Evolutionary conservation across 352 stramenopile species (phyloP).

Genomic region (Phytophthora sansomeana): DNA sequence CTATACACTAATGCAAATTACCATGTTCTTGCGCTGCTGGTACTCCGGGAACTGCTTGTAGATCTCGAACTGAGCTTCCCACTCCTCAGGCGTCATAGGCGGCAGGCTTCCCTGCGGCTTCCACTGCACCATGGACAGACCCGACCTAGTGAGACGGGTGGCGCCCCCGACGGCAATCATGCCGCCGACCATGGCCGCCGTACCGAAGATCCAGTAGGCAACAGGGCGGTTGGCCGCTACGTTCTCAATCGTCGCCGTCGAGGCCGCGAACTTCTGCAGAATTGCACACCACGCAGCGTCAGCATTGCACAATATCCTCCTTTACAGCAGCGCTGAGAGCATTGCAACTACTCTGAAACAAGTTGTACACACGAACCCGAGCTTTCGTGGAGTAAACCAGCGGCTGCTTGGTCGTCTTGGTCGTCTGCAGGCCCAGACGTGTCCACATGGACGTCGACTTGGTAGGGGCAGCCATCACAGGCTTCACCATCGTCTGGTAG

Average conservation of each 20-base stretch:
- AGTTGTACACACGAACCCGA: conserved; percentile 47
- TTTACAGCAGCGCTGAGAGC: conserved; percentile 8
- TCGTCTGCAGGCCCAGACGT: conserved; percentile 38
- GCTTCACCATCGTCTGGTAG: conserved; percentile 73
- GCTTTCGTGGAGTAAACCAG: conserved; percentile 79
- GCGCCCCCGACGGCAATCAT: conserved; percentile 98
- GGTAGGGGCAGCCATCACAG: conserved; percentile 27
- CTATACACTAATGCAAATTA: conserved; percentile 34
- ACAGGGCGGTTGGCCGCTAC: conserved; percentile 86
- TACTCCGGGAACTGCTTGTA: conserved; percentile 99
- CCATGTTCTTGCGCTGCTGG: conserved; percentile 94
- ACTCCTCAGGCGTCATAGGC: conserved; percentile 93
- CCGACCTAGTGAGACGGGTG: conserved; percentile 97
- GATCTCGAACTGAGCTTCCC: conserved; percentile 96
- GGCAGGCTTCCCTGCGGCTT: conserved; percentile 94
- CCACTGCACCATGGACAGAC: conserved; percentile 98
- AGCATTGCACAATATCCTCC: conserved; percentile 5
- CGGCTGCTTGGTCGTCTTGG: conserved; percentile 47
- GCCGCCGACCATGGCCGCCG: conserved; percentile 93
- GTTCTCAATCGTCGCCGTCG: conserved; percentile 80
- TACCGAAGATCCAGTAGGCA: conserved; percentile 96
- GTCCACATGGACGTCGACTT: conserved; percentile 52
- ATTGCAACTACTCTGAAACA: conserved; percentile 12
- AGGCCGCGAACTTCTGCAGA: conserved; percentile 56
- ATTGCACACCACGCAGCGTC: conserved; percentile 23